Conservation (phyloP, 257 asterid genomes). For the Capsicum rhomboideum region DNA sequence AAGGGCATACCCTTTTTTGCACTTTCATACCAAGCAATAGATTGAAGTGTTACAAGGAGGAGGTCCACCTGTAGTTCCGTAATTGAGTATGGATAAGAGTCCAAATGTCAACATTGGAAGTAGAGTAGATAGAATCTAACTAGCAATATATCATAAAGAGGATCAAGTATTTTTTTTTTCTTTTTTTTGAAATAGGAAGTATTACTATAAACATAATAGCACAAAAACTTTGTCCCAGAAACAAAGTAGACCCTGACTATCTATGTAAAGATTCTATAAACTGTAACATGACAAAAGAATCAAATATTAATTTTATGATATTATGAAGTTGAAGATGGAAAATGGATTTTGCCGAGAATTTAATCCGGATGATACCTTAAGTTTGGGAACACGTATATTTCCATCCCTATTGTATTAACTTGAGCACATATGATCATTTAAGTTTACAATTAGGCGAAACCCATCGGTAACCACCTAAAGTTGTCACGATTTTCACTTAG, state of each 20-base stretch:
- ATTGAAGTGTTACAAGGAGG: background rate
- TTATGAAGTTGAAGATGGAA: background rate
- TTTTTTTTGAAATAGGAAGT: background rate
- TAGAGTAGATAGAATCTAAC: background rate
- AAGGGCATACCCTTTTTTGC: background rate
- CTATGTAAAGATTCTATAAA: constrained; percentile 91
- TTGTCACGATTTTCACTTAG: no score
- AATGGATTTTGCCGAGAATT: background rate
- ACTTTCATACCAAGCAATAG: background rate
- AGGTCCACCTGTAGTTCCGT: background rate
- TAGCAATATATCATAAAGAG: background rate
- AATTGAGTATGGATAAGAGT: background rate
- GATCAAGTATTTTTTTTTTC: background rate
- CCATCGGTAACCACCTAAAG: no score
- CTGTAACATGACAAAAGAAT: constrained; percentile 38
- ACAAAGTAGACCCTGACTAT: constrained; percentile 76
- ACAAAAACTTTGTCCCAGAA: constrained; percentile 78
- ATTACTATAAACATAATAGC: background rate
- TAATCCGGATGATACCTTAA: background rate
- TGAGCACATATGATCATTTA: background rate
- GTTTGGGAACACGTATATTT: background rate
- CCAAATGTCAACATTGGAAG: background rate
- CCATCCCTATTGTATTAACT: background rate
- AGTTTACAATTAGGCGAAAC: no score
- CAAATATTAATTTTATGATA: background rate